phyloP scores from a whole-genome alignment of 768 basidiomycete genomes.

The Podaxis sp. region DNA sequence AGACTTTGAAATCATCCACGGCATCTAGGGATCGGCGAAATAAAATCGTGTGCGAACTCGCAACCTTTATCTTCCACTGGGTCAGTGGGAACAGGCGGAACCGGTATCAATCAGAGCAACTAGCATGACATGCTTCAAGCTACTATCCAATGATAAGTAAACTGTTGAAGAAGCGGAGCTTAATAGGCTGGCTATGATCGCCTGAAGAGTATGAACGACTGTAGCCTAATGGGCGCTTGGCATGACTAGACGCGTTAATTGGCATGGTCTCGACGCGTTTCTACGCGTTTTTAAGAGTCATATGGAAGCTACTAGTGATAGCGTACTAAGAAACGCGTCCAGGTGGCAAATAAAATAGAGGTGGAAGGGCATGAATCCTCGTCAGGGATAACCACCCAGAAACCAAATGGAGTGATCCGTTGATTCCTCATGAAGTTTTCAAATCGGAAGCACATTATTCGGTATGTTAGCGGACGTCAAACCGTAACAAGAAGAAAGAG shows the following conservation, averaged over 20 bases:
- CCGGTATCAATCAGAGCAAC: not conserved
- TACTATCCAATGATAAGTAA: not conserved
- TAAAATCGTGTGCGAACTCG: too few species aligned
- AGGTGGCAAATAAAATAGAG: constrained; percentile 14
- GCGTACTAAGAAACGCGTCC: constrained; percentile 13
- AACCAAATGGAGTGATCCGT: constrained; percentile 29
- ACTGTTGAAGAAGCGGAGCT: not conserved
- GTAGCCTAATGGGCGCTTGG: not conserved
- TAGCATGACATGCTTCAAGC: not conserved
- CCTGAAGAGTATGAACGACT: not conserved
- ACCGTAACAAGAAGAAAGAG: not conserved
- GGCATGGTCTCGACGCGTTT: constrained; percentile 35
- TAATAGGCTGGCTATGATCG: not conserved
- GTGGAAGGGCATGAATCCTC: constrained; percentile 9
- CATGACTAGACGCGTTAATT: constrained; percentile 18
- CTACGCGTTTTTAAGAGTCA: constrained; percentile 40
- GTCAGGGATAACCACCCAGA: constrained; percentile 21
- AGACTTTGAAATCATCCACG: not conserved
- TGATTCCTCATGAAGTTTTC: constrained; percentile 23
- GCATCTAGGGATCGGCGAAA: not conserved
- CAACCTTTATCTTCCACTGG: too few species aligned
- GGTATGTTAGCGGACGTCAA: not conserved
- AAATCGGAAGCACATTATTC: not conserved
- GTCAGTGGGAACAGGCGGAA: not conserved
- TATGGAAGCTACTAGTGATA: constrained; percentile 3